Evolutionary conservation across 2,329 filamentous ascomycete species (phyloP), one percentile per base, ranked within the genome.

Genomic region (Colletotrichum orchidophilum): DNA sequence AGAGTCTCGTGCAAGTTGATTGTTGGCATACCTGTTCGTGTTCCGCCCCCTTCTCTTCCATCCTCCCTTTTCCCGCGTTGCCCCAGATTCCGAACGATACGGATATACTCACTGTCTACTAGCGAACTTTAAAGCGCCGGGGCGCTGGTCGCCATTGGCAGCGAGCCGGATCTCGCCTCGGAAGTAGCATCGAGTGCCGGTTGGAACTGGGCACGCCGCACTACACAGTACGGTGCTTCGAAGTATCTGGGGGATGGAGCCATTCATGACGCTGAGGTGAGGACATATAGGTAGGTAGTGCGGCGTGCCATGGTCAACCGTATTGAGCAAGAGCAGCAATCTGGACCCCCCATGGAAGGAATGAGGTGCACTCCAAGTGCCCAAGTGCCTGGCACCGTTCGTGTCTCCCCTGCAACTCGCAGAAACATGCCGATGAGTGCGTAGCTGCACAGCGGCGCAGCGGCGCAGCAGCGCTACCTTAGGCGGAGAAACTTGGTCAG

Each of bases 341-440:
- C 29, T 52, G 52, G 58, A 57, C 60, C 66, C 15, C 15, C 33
- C n/a, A 27, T 46, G 53, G 42, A 50, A 59, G 50, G 35, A 65
- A 49, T 35, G 27, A 64, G 46, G 26, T 39, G 21, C 12, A 49
- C 26, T 15, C 39, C 55, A 39, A 60, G 21, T 11, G 7, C 8
- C 39, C 66, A 68, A 68, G 42, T 55, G 33, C 62, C 66, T 60
- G 66, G 42, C 66, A 60, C 31, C 42, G 24, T 29, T 50, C 53
- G 61, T 65, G 61, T 26, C 54, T 49, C 31, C 55, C 55, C 67
- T 70, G 55, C 52, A 42, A 39, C 53, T 54, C 50, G 33, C 60
- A 58, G 61, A 65, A 65, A 54, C 61, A 35, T 66, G 62, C 61
- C 61, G 66, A 65, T 54, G 39, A 54, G 39, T 46, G 49, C 49